Evolutionary conservation across 495 filamentous ascomycete species (phyloP).

Genomic region (Lasiosphaeria miniovina): DNA sequence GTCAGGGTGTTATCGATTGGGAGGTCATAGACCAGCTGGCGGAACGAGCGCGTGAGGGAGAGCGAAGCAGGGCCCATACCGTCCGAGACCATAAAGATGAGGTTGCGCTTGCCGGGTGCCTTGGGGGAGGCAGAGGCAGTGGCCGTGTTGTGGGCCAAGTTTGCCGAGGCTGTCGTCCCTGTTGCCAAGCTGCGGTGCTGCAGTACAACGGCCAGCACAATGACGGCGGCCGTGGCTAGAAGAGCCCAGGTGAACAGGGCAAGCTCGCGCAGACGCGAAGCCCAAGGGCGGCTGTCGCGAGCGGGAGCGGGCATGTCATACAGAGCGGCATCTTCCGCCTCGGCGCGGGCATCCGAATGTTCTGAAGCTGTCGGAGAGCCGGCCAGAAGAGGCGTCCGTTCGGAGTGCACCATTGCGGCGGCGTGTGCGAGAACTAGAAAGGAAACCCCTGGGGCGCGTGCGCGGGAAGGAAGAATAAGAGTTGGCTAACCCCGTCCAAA

Average conservation of each 20-base stretch:
- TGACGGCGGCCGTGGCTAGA: conserved; percentile 74
- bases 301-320: conserved; percentile 12
- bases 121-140: conserved; percentile 43
- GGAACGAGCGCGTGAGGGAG: conserved; percentile 76
- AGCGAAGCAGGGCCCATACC: conserved; percentile 96
- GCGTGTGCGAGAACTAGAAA: no score
- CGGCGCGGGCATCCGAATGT: conserved; percentile 24
- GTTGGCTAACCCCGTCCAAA: no score
- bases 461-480: no score
- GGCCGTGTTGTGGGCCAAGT: conserved; percentile 13
- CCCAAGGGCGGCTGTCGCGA: neutral
- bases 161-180: conserved; percentile 14
- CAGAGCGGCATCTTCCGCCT: conserved; percentile 33
- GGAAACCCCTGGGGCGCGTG: no score
- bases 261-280: conserved; percentile 48
- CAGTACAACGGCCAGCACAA: conserved; percentile 70
- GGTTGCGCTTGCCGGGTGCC: conserved; percentile 75
- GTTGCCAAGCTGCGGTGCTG: conserved; percentile 55
- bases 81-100: conserved; percentile 98
- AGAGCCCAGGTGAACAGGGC: conserved; percentile 84
- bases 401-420: neutral
- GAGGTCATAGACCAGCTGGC: conserved; percentile 64
- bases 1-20: conserved; percentile 68
- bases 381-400: conserved; percentile 34
- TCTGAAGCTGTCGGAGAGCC: conserved; percentile 16